Conservation (phyloP, 2,329 filamentous ascomycete genomes). For the Endoconidiophora polonica region DNA sequence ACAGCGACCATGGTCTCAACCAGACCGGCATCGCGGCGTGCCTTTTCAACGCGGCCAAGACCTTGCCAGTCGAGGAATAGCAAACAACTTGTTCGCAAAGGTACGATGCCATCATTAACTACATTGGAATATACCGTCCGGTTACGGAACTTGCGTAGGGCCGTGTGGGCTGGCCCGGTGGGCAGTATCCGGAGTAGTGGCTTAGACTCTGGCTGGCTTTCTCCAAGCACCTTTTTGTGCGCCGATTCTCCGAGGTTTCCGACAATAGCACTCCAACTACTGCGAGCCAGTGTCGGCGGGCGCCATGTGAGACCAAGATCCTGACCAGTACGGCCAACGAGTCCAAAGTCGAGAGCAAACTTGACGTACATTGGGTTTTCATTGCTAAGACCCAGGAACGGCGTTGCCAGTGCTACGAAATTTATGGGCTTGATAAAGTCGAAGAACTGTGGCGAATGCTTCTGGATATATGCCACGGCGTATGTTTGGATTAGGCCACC, state of each 20-base stretch:
- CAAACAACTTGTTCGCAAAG: constrained; percentile 85
- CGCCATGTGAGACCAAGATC: constrained; percentile 91
- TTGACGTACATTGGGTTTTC: constrained; percentile 96
- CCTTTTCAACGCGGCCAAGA: constrained; percentile 83
- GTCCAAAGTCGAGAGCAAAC: constrained; percentile 87
- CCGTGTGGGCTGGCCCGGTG: constrained; percentile 76
- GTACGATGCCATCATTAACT: constrained; percentile 94
- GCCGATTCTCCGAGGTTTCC: constrained; percentile 59
- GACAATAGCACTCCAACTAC: constrained; percentile 77
- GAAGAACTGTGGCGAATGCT: constrained; percentile 86
- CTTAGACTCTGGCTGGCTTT: constrained; percentile 63
- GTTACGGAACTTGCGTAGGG: constrained; percentile 74
- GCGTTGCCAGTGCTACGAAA: constrained; percentile 75
- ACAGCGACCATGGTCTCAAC: constrained; percentile 87
- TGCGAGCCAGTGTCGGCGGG: constrained; percentile 67
- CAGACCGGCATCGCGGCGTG: constrained; percentile 74
- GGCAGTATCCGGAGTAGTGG: constrained; percentile 77
- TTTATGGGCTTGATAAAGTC: constrained; percentile 72
- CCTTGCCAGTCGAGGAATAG: constrained; percentile 95
- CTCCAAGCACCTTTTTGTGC: constrained; percentile 40
- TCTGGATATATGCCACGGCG: constrained; percentile 89
- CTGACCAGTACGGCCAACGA: constrained; percentile 90
- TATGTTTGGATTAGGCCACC: constrained; percentile 86
- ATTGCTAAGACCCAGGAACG: constrained; percentile 82
- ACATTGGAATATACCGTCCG: constrained; percentile 92